Evolutionary conservation across 176 grass and related monocot genomes (phyloP), one percentile per base, ranked within the genome.

Genomic region (Avena insularis): DNA sequence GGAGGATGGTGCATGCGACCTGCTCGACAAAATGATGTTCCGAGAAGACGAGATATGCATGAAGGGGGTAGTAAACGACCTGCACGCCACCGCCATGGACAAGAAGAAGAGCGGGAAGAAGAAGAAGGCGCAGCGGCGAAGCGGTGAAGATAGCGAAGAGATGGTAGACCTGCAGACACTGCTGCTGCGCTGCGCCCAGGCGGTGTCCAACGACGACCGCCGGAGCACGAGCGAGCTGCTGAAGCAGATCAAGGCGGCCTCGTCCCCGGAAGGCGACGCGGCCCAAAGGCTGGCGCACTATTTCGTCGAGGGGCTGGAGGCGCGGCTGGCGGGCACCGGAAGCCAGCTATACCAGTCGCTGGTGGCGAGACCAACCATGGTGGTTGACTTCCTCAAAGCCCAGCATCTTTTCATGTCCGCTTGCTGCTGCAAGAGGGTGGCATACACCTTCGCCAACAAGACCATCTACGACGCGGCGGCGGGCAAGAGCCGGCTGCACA

Each of bases 291-390:
- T 95, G 84, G 93, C 93, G n/a, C 86, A 93, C 40, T 93, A 78
- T 49, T 95, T 95, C 80, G 79, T 84, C 0, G 86, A 95, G 8
- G 93, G 77, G n/a, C 87, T 95, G 54, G 88, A 95, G 69, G 89
- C 91, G 35, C 88, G 93, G 56, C 80, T 95, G 2, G 91, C 80
- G 9, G 93, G 93, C 81, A 93, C 71, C 2, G 91, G 93, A 40
- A 95, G 91, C 77, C 46, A 91, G 23, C 14, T 89, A 7, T 93
- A 93, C 79, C 71, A 40, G 53, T 92, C n/a, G 16, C n/a, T 59
- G 10, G 19, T 29, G 59, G 36, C 10, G 80, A 70, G 38, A 20
- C 71, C 72, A 43, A 71, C n/a, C 75, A 45, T 82, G 43, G 80
- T 58, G 1, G 48, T 77, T 0, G 81, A 88, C 9, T 71, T 71